Base-by-base conservation (phyloP, 169 alveolate genomes). In the Amoebophrya sp. region DNA sequence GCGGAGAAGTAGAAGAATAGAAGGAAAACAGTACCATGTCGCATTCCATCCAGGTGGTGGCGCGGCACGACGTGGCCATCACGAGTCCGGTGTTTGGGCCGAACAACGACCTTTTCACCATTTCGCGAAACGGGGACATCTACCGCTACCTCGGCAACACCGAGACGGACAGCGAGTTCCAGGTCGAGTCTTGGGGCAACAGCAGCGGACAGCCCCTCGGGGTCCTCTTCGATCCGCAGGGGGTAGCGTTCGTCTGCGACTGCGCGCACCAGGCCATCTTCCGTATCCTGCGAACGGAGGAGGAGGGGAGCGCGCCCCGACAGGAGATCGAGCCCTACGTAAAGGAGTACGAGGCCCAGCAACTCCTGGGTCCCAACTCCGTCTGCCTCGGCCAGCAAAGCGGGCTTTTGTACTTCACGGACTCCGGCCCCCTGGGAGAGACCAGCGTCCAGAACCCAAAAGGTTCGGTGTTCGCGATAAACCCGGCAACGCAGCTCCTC, bases 261-360 rank as follows among this genome's bases (percentile, higher is more conserved):
- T 91, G 92, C 0, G 93, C 93, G 33, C 93, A 92, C 55, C 93
- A 92, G 55, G 93, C 93, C 77, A 92, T 92, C 93, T 92, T 92
- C 53, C 93, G 93, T 33, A 92, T 92, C 91, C 53, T 89, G 90
- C 91, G 93, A 33, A 91, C 91, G 35, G 89, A n/a, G 23, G 32
- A n/a, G 23, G 89, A 77, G 39, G 89, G 39, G 14, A 23, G 89
- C 35, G 14, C 89, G 7, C 39, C 32, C 10, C 32, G 89, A 32
- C 89, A 77, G 39, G 89, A 77, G 89, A 77, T 77, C 89, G 89
- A 77, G 35, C 89, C 89, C 32, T 77, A 77, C 23, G 89, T 77
- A 7, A 23, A 32, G 40, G 89, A 90, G 93, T 92, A 92, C 55
- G 93, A 92, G 83, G 92, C 89, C 40, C 40, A 92, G n/a, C 93